Evolutionary conservation across 129 eudicot genomes (phyloP).

Genomic region (Chrysanthemum seticuspe): DNA sequence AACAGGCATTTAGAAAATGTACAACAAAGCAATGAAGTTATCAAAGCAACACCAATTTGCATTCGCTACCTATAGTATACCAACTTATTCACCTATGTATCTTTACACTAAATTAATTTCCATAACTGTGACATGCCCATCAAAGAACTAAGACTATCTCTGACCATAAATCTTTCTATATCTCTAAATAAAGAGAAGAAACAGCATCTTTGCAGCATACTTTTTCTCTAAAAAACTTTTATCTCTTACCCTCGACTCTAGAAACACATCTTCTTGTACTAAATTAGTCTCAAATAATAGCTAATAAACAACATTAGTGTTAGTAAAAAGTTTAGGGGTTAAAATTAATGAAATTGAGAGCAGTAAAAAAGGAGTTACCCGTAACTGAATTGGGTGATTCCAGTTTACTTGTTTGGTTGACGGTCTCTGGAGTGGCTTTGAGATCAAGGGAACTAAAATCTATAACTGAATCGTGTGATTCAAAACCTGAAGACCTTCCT

Average conservation of each 20-base stretch:
- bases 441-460: conserved; percentile 37
- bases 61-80: too few relatives aligned
- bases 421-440: conserved; percentile 37
- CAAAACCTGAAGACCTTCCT: too few relatives aligned
- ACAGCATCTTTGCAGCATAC: not conserved
- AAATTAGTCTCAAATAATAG: too few relatives aligned
- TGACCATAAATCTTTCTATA: not conserved
- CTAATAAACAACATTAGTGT: too few relatives aligned
- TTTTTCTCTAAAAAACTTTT: not conserved
- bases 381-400: conserved; percentile 37
- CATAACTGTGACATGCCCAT: too few relatives aligned
- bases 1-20: not conserved
- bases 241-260: not conserved
- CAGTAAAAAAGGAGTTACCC: too few relatives aligned
- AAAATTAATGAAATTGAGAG: too few relatives aligned
- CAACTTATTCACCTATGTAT: too few relatives aligned
- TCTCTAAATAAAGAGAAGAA: not conserved
- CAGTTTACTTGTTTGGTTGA: conserved; percentile 45
- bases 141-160: not conserved
- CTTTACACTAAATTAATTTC: too few relatives aligned
- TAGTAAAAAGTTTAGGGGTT: too few relatives aligned
- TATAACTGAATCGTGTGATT: conserved; percentile 21
- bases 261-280: not conserved
- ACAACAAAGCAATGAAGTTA: not conserved
- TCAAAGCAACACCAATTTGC: not conserved